Conservation (phyloP, 139 green algal species). For the Picochlorum sp. region DNA sequence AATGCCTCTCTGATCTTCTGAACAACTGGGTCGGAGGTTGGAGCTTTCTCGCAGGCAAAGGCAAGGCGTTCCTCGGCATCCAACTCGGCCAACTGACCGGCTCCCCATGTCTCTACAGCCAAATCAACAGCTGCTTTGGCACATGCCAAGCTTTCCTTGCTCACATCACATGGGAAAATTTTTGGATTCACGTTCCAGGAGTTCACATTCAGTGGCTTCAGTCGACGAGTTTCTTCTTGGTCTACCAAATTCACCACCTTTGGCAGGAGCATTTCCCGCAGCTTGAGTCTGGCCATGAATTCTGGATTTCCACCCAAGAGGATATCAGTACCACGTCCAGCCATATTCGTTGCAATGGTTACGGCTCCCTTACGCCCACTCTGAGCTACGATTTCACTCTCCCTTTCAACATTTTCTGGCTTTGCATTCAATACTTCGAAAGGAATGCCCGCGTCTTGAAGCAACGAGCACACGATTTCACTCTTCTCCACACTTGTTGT, state of each 20-base stretch:
- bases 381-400: conserved; percentile 95
- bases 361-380: conserved; percentile 69
- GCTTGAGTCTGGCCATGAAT: conserved; percentile 86
- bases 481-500: conserved; percentile 88
- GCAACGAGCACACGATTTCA: conserved; percentile 68
- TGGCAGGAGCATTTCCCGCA: conserved; percentile 88
- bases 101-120: conserved; percentile 31
- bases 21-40: conserved; percentile 53
- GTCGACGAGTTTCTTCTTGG: conserved; percentile 10
- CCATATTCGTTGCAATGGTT: conserved; percentile 99
- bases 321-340: conserved; percentile 95
- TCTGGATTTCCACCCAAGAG: conserved; percentile 91
- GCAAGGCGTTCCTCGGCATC: conserved; percentile 87
- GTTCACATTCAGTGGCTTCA: conserved; percentile 15
- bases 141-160: conserved; percentile 18
- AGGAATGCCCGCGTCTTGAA: conserved; percentile 63
- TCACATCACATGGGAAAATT: conserved; percentile 85
- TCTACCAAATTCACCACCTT: conserved; percentile 44
- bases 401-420: conserved; percentile 95
- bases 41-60: conserved; percentile 87
- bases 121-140: conserved; percentile 20
- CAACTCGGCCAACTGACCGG: conserved; percentile 55
- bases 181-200: conserved; percentile 44
- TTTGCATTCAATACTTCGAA: conserved; percentile 96
- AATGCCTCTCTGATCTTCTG: conserved; percentile 26